Percentiles rank a stretch among this genome's conserved stretches.
phyloP scores from a whole-genome alignment of 257 asterid genomes.

The Petrea volubilis region DNA sequence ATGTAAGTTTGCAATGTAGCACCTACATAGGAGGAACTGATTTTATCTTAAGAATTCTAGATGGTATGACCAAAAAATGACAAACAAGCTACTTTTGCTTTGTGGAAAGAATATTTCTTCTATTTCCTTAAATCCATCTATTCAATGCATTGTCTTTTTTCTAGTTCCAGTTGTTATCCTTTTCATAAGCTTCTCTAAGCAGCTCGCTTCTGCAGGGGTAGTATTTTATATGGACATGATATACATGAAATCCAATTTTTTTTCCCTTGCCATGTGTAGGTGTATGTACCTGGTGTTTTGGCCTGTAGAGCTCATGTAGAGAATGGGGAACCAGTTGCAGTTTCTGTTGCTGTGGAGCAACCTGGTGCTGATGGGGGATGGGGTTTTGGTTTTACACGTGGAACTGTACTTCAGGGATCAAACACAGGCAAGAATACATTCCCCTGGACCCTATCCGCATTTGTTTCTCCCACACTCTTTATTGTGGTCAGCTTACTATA shows the following conservation, averaged over 20 bases:
- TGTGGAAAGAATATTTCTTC: neutral
- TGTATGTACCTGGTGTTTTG: slow-evolving; percentile 97
- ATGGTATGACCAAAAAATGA: neutral
- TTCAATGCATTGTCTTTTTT: neutral
- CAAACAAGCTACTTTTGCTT: neutral
- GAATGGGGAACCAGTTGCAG: slow-evolving; percentile 86
- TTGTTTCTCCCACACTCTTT: neutral
- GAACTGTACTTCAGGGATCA: slow-evolving; percentile 81
- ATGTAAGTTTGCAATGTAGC: slow-evolving; percentile 47
- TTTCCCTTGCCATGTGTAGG: slow-evolving; percentile 40
- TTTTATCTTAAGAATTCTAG: neutral
- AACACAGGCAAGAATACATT: slow-evolving; percentile 54
- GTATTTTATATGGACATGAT: neutral
- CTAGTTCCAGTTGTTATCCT: neutral
- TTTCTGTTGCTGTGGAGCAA: slow-evolving; percentile 92
- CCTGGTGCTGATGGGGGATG: slow-evolving; percentile 78
- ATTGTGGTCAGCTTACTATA: neutral
- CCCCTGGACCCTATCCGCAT: neutral
- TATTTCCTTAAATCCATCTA: neutral
- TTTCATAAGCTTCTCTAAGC: neutral
- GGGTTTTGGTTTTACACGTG: slow-evolving; percentile 93
- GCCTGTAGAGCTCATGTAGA: slow-evolving; percentile 99
- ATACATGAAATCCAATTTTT: neutral
- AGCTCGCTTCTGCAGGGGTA: neutral
- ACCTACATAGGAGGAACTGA: neutral